Evolutionary conservation across 805 yeast genomes (phyloP).

Genomic region (Spathaspora boniae): DNA sequence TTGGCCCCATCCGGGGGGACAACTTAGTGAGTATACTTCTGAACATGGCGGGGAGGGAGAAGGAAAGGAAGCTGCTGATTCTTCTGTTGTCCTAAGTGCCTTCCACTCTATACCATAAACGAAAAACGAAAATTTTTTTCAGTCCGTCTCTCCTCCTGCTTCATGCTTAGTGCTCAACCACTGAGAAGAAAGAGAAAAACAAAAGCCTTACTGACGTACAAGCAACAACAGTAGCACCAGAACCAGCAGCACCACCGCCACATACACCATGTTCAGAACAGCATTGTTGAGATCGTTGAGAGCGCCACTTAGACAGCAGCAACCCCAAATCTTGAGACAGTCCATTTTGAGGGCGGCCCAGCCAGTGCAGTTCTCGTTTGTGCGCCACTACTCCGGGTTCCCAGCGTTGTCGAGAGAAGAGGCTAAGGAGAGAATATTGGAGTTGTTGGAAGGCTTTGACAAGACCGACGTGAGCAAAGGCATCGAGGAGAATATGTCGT

Average conservation of each 20-base stretch:
- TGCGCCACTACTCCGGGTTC: slow-evolving; percentile 49
- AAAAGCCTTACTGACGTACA: too few species aligned
- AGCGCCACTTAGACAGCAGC: slow-evolving; percentile 13
- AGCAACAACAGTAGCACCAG: background rate
- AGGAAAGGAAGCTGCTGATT: too few species aligned
- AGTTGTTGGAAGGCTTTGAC: slow-evolving; percentile 62
- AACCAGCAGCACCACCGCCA: background rate
- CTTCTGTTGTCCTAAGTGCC: too few species aligned
- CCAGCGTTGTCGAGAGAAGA: slow-evolving; percentile 62
- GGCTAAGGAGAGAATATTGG: slow-evolving; percentile 58
- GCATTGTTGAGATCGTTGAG: slow-evolving; percentile 24
- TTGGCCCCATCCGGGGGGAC: slow-evolving; percentile 1
- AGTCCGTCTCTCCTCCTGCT: slow-evolving; percentile 3
- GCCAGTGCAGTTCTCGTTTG: slow-evolving; percentile 8
- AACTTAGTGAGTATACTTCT: slow-evolving; percentile 14
- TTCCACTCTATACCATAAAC: too few species aligned
- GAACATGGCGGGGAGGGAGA: slow-evolving; percentile 16
- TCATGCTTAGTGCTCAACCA: too few species aligned
- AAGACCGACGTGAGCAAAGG: slow-evolving; percentile 43
- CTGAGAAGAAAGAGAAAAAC: slow-evolving; percentile 2
- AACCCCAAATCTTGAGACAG: slow-evolving; percentile 7
- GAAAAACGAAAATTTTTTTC: slow-evolving; percentile 4
- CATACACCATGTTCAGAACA: slow-evolving; percentile 29
- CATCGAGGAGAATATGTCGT: slow-evolving; percentile 34
- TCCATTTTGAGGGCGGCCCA: background rate